A percentile compares a stretch with the other conserved stretches of the same genome.
phyloP scores from a whole-genome alignment of 345 rosid genomes.

The Xanthoceras sorbifolium region DNA sequence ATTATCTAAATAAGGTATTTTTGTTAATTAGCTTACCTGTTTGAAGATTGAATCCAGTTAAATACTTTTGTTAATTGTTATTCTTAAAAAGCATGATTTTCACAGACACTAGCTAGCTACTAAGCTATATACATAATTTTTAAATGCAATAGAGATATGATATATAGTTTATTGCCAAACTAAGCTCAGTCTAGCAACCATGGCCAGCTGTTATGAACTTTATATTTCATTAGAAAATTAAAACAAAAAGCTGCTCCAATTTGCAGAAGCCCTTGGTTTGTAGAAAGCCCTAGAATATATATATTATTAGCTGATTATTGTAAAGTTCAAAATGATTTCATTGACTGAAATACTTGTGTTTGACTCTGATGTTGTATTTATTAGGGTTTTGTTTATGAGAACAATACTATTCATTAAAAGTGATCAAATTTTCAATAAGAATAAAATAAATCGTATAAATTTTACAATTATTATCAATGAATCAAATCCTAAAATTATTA shows the following conservation, averaged over 20 bases:
- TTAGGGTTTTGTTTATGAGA: neutral
- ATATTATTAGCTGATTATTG: neutral
- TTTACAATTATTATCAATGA: too few species aligned
- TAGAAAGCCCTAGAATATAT: conserved; percentile 5
- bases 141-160: neutral
- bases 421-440: neutral
- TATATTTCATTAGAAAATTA: neutral
- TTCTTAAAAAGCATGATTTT: conserved; percentile 1
- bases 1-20: neutral
- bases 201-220: conserved; percentile 8
- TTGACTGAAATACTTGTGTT: neutral
- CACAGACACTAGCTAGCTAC: neutral
- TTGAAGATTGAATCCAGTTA: neutral
- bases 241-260: conserved; percentile 14
- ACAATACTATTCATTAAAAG: neutral
- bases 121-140: neutral
- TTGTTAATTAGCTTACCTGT: neutral
- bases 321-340: neutral
- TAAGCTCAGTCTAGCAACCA: neutral
- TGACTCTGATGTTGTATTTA: neutral
- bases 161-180: neutral
- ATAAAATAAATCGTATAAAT: too few species aligned
- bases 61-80: neutral
- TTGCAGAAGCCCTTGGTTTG: neutral
- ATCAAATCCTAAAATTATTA: neutral